Conservation (phyloP, 75 land plant genomes). For the Picea sitchensis region DNA sequence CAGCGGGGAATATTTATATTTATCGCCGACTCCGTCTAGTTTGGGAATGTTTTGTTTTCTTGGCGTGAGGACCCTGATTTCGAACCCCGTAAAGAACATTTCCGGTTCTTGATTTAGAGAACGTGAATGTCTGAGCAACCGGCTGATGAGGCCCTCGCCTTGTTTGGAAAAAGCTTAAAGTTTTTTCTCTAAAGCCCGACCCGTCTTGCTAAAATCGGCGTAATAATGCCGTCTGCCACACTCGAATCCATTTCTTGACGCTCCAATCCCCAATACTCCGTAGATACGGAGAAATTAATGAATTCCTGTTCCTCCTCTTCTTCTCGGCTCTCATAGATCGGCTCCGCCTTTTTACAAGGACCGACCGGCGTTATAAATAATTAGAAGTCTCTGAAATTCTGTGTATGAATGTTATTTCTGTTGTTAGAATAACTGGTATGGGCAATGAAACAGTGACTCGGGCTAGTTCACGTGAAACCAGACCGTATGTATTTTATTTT, state of each 20-base stretch:
- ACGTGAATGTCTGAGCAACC: conserved; percentile 6
- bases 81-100: background rate
- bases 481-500: too few relatives aligned
- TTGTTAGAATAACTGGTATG: too few relatives aligned
- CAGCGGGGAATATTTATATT: background rate
- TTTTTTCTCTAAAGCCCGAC: background rate
- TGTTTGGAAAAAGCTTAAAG: background rate
- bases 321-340: too few relatives aligned
- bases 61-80: background rate
- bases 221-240: background rate
- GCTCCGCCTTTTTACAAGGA: too few relatives aligned
- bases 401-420: too few relatives aligned
- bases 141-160: conserved; percentile 4
- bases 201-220: background rate
- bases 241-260: background rate
- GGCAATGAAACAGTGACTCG: too few relatives aligned
- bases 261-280: background rate
- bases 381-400: too few relatives aligned
- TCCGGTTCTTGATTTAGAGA: background rate
- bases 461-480: too few relatives aligned
- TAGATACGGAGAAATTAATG: conserved; percentile 7
- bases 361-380: too few relatives aligned
- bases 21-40: background rate
- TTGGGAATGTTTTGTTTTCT: background rate
- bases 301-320: too few relatives aligned